Evolutionary conservation across 805 yeast genomes (phyloP).

Genomic region (Metschnikowia amazonensis): DNA sequence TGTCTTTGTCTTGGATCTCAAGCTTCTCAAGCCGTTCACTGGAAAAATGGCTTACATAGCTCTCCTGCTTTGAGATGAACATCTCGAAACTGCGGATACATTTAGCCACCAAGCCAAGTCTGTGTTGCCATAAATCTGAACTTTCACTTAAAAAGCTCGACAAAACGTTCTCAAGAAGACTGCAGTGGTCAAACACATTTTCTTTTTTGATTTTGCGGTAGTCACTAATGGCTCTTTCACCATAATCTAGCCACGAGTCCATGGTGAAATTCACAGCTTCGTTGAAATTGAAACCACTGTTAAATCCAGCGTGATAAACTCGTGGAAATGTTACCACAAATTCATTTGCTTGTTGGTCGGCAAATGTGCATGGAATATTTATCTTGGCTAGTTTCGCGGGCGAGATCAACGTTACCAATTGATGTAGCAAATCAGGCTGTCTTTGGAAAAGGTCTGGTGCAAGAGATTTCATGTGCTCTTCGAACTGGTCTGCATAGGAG

Average conservation of each 20-base stretch:
- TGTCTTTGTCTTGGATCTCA: neutral
- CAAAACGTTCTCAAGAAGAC: slow-evolving; percentile 45
- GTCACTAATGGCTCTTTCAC: slow-evolving; percentile 36
- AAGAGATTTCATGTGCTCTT: slow-evolving; percentile 50
- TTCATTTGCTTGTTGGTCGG: slow-evolving; percentile 68
- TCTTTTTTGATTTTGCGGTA: slow-evolving; percentile 36
- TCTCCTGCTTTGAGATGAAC: slow-evolving; percentile 21
- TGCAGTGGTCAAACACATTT: slow-evolving; percentile 51
- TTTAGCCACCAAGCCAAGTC: slow-evolving; percentile 12
- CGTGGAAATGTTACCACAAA: slow-evolving; percentile 41
- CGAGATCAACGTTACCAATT: slow-evolving; percentile 73
- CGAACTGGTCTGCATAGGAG: slow-evolving; percentile 57
- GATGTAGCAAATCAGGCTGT: slow-evolving; percentile 88
- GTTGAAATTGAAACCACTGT: slow-evolving; percentile 43
- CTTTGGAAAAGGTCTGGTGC: slow-evolving; percentile 81
- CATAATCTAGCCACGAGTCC: slow-evolving; percentile 65
- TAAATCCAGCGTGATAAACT: slow-evolving; percentile 46
- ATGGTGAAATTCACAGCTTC: slow-evolving; percentile 59
- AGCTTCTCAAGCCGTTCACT: slow-evolving; percentile 19
- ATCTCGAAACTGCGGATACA: slow-evolving; percentile 30
- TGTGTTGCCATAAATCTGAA: slow-evolving; percentile 5
- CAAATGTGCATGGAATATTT: slow-evolving; percentile 46
- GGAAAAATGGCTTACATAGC: slow-evolving; percentile 19
- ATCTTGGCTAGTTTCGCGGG: slow-evolving; percentile 53
- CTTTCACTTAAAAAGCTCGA: slow-evolving; percentile 18